phyloP scores from a whole-genome alignment of 2,329 filamentous ascomycete genomes.

The Lecanicillium sp. region DNA sequence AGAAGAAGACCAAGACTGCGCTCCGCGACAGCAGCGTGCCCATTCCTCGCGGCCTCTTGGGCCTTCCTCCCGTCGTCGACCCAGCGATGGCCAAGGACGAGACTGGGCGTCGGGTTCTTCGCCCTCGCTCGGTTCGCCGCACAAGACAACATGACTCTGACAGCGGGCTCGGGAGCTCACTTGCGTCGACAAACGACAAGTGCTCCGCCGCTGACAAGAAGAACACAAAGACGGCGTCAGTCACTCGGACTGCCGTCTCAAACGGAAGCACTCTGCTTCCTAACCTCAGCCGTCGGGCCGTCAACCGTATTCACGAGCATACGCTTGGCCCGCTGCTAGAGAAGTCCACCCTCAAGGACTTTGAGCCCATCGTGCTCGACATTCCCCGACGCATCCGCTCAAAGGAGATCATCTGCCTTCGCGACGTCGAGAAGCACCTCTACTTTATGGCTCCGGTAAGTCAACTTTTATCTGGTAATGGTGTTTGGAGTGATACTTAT shows the following conservation, averaged over 20 bases:
- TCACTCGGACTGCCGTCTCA: constrained; percentile 49
- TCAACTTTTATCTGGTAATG: constrained; percentile 49
- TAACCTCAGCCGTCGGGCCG: constrained; percentile 60
- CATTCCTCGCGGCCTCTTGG: constrained; percentile 51
- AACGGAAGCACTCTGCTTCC: constrained; percentile 42
- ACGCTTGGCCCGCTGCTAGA: constrained; percentile 71
- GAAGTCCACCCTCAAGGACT: constrained; percentile 66
- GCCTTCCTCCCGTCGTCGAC: constrained; percentile 42
- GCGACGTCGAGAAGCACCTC: constrained; percentile 90
- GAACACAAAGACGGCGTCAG: constrained; percentile 23
- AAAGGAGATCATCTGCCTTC: constrained; percentile 82
- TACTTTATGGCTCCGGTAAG: constrained; percentile 91
- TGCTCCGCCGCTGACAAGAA: constrained; percentile 35
- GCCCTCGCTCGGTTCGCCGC: constrained; percentile 46
- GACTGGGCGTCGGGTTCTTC: constrained; percentile 40
- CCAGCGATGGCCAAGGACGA: constrained; percentile 36
- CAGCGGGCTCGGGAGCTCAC: constrained; percentile 80
- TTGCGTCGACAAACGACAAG: constrained; percentile 54
- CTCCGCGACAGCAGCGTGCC: constrained; percentile 51
- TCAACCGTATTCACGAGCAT: constrained; percentile 71
- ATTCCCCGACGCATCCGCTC: constrained; percentile 72
- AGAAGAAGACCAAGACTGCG: constrained; percentile 15
- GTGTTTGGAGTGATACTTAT: constrained; percentile 58
- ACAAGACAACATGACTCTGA: constrained; percentile 69
- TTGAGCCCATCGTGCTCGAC: constrained; percentile 71